A percentile compares a stretch with the other conserved stretches of the same genome.
phyloP scores from a whole-genome alignment of 2,329 filamentous ascomycete genomes.

The Trichoderma oligosporum region DNA sequence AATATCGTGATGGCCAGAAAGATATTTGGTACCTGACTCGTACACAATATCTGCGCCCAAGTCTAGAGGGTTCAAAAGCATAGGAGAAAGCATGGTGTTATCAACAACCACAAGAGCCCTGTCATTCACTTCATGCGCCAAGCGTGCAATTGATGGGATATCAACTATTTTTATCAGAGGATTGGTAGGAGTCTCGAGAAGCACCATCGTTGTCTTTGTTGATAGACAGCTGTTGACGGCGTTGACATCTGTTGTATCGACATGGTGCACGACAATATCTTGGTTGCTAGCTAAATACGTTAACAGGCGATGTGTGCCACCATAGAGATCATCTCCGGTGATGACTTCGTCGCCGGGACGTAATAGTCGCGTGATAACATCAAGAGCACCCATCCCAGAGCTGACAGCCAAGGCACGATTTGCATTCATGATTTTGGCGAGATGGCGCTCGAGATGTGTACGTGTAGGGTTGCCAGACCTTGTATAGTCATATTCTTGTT shows the following conservation, averaged over 20 bases:
- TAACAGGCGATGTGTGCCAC: constrained; percentile 87
- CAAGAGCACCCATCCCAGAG: constrained; percentile 94
- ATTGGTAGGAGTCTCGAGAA: constrained; percentile 95
- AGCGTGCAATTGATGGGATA: constrained; percentile 71
- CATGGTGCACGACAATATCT: constrained; percentile 90
- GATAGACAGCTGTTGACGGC: constrained; percentile 66
- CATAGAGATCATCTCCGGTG: constrained; percentile 94
- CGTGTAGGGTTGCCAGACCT: constrained; percentile 95
- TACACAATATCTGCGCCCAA: constrained; percentile 95
- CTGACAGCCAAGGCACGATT: constrained; percentile 86
- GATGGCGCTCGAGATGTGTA: constrained; percentile 90
- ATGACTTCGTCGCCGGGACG: constrained; percentile 94
- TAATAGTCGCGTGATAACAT: constrained; percentile 89
- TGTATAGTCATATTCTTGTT: constrained; percentile 93
- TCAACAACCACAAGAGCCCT: constrained; percentile 85
- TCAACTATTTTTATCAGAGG: constrained; percentile 98
- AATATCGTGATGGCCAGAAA: constrained; percentile 96
- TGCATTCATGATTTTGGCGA: constrained; percentile 99
- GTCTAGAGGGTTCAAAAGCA: constrained; percentile 90
- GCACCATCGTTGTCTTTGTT: constrained; percentile 86
- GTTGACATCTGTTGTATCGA: constrained; percentile 82
- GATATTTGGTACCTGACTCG: constrained; percentile 95
- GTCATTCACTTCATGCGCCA: constrained; percentile 73
- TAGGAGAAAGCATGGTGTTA: constrained; percentile 97
- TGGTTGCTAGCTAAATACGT: constrained; percentile 87